phyloP scores from a whole-genome alignment of 495 filamentous ascomycete species.

The Lophium mytilinum region DNA sequence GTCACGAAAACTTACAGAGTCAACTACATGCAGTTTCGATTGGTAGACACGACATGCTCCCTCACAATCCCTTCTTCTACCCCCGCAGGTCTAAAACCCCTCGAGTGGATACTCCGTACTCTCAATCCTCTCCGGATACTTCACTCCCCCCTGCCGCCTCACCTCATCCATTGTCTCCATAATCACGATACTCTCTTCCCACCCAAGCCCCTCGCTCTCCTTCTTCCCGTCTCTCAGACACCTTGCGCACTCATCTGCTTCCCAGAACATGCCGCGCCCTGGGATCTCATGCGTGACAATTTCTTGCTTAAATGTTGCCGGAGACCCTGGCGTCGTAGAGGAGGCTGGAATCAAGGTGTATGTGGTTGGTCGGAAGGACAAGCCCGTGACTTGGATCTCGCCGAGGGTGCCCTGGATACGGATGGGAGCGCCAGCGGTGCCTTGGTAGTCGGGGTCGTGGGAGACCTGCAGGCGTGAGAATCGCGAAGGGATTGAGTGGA shows the following conservation, averaged over 20 bases:
- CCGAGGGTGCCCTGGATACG: slow-evolving; percentile 80
- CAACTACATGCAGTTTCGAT: no score
- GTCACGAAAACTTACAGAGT: no score
- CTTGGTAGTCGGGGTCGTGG: slow-evolving; percentile 51
- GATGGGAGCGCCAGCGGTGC: slow-evolving; percentile 56
- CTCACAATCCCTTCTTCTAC: neutral
- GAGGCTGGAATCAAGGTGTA: slow-evolving; percentile 40
- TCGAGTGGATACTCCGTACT: slow-evolving; percentile 52
- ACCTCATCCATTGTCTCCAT: slow-evolving; percentile 97
- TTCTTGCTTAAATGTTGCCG: slow-evolving; percentile 31
- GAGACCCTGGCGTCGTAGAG: slow-evolving; percentile 40
- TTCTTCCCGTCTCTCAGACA: slow-evolving; percentile 75
- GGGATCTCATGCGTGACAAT: slow-evolving; percentile 39
- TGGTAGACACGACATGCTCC: no score
- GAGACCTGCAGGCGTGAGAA: neutral
- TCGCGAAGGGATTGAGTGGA: slow-evolving; percentile 26
- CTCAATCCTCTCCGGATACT: slow-evolving; percentile 76
- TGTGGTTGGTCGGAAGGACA: slow-evolving; percentile 58
- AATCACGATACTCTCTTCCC: slow-evolving; percentile 79
- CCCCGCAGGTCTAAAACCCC: neutral
- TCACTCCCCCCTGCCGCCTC: slow-evolving; percentile 64
- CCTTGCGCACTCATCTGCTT: slow-evolving; percentile 82
- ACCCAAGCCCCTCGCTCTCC: slow-evolving; percentile 65
- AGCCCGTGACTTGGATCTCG: slow-evolving; percentile 75
- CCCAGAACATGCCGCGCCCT: slow-evolving; percentile 88